These are phyloP conservation scores for Pleurotus djamor DNA, from an alignment of 768 basidiomycete genomes.

Conservation along the genomic window DNA sequence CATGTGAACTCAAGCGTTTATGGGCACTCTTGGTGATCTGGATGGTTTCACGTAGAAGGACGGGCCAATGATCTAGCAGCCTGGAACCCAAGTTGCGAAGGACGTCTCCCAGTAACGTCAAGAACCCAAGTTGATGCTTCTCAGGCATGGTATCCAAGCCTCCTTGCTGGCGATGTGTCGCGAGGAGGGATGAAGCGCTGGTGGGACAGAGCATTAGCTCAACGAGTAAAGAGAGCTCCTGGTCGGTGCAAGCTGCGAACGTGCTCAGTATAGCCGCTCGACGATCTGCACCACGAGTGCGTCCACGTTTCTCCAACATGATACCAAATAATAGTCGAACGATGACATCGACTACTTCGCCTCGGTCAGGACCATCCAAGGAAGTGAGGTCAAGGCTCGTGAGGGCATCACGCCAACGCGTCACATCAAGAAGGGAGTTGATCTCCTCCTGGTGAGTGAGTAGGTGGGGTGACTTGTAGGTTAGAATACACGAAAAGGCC, in stretches of 20 bases:
- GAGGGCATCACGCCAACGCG: conserved; percentile 87
- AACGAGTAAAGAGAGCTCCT: conserved; percentile 75
- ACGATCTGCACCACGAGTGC: conserved; percentile 63
- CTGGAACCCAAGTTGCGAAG: conserved; percentile 79
- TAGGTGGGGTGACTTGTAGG: conserved; percentile 72
- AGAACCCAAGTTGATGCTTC: conserved; percentile 81
- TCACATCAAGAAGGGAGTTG: conserved; percentile 74
- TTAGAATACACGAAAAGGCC: conserved; percentile 75
- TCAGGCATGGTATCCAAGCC: conserved; percentile 35
- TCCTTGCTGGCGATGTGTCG: conserved; percentile 18
- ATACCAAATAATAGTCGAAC: conserved; percentile 83
- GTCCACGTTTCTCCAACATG: conserved; percentile 79
- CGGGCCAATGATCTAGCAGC: conserved; percentile 69
- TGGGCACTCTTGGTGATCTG: conserved; percentile 70
- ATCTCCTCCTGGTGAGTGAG: conserved; percentile 62
- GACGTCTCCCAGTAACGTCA: conserved; percentile 83
- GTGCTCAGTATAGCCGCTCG: conserved; percentile 74
- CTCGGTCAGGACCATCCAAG: conserved; percentile 53
- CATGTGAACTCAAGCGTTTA: conserved; percentile 38
- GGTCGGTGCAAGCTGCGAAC: conserved; percentile 65
- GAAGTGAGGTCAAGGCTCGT: conserved; percentile 63
- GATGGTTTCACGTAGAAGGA: conserved; percentile 67
- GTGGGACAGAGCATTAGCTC: conserved; percentile 88
- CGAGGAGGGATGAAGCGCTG: conserved; percentile 22
- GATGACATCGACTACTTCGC: conserved; percentile 64